Evolutionary conservation across 306 rosid genomes (phyloP).

Genomic region (Casuarina equisetifolia): DNA sequence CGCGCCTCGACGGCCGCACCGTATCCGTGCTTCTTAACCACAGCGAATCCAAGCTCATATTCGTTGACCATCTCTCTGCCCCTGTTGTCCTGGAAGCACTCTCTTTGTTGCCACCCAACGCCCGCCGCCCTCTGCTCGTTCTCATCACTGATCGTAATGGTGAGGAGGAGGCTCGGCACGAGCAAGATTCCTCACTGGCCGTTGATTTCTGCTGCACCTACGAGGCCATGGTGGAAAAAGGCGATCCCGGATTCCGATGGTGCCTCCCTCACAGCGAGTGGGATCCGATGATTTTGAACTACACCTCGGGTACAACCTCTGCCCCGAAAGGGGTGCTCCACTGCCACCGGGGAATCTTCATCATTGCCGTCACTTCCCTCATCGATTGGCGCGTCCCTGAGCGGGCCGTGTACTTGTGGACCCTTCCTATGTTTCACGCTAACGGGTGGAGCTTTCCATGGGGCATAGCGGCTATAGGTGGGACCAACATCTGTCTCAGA

Average conservation of each 20-base stretch:
- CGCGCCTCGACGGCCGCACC: constrained; percentile 63
- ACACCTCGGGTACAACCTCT: constrained; percentile 74
- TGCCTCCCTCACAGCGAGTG: constrained; percentile 45
- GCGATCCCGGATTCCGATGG: constrained; percentile 48
- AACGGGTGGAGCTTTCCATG: constrained; percentile 73
- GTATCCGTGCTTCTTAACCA: constrained; percentile 56
- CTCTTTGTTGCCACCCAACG: constrained; percentile 26
- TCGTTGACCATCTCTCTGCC: constrained; percentile 47
- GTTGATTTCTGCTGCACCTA: constrained; percentile 26
- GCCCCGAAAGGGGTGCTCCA: constrained; percentile 74
- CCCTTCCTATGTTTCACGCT: constrained; percentile 67
- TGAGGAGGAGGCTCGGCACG: no score
- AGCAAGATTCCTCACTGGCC: neutral
- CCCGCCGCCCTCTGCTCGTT: constrained; percentile 37
- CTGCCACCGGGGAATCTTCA: constrained; percentile 49
- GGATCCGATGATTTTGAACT: constrained; percentile 59
- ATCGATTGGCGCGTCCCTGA: constrained; percentile 52
- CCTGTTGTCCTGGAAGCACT: constrained; percentile 40
- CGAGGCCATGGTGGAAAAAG: constrained; percentile 39
- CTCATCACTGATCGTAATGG: constrained; percentile 33
- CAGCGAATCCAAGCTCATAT: constrained; percentile 50
- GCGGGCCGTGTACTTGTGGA: constrained; percentile 58
- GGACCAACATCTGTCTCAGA: constrained; percentile 57
- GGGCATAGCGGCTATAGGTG: constrained; percentile 73
- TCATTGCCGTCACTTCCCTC: constrained; percentile 30